Evolutionary conservation across 768 basidiomycete species (phyloP).

Genomic region (Tricholoma sp.): DNA sequence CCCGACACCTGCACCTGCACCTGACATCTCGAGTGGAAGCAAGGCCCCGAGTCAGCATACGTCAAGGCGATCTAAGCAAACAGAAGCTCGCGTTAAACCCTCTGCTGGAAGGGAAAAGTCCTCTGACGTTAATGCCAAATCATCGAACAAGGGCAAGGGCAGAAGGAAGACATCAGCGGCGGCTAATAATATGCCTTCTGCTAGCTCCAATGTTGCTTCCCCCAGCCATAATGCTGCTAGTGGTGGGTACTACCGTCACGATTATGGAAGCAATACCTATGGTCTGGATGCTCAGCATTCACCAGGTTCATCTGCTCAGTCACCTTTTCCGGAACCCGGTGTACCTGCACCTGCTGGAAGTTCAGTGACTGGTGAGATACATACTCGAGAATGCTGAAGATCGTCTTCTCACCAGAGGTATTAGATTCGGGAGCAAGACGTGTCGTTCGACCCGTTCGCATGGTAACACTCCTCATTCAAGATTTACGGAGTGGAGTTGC

Average conservation of each 20-base stretch:
- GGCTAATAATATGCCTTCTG: not conserved
- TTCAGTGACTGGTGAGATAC: not conserved
- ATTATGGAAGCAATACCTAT: constrained; percentile 23
- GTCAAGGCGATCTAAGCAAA: not conserved
- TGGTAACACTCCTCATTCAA: constrained; percentile 66
- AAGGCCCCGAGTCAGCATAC: not conserved
- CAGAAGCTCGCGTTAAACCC: not conserved
- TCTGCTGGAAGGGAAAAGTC: not conserved
- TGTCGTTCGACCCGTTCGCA: constrained; percentile 29
- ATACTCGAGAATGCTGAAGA: not conserved
- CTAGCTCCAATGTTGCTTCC: not conserved
- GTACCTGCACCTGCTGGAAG: not conserved
- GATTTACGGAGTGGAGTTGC: constrained; percentile 49
- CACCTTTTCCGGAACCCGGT: not conserved
- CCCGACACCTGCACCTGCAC: not conserved
- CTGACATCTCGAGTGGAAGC: not conserved
- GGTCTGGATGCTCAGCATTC: not conserved
- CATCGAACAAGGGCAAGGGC: not conserved
- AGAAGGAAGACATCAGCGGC: not conserved
- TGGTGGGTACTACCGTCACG: constrained; percentile 23
- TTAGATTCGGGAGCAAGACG: constrained; percentile 3
- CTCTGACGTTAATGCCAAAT: not conserved
- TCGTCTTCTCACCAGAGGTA: not conserved
- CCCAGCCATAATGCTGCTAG: constrained; percentile 4
- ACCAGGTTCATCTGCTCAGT: not conserved